A percentile compares a stretch with the other conserved stretches of the same genome.
Evolutionary conservation across 202 grass and related monocot genomes (phyloP).

Genomic region (Eragrostis tef): DNA sequence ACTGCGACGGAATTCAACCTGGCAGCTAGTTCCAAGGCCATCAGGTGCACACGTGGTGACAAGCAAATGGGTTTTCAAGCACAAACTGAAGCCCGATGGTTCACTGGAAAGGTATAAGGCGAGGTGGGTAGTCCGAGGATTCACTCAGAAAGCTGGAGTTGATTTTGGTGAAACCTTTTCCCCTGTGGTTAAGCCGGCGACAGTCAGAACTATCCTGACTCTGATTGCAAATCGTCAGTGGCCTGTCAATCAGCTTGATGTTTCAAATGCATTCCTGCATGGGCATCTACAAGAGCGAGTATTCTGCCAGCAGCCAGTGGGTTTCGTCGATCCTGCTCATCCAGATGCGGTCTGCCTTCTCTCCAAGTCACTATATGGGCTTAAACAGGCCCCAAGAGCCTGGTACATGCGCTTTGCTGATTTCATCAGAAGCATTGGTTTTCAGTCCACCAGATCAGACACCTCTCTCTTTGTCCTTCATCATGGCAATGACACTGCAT

Average conservation of each 20-base stretch:
- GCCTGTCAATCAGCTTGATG: background rate
- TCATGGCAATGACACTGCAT: background rate
- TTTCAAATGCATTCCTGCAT: background rate
- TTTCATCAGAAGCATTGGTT: too few relatives aligned
- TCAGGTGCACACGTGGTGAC: too few relatives aligned
- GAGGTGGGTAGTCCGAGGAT: background rate
- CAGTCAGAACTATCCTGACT: background rate
- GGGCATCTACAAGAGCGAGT: background rate
- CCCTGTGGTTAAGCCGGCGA: background rate
- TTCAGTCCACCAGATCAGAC: background rate
- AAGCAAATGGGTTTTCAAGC: too few relatives aligned
- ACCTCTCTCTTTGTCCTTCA: background rate
- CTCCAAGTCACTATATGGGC: background rate
- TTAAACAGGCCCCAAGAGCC: constrained; percentile 1
- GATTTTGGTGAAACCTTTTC: constrained; percentile 1
- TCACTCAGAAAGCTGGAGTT: background rate
- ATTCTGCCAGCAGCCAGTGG: background rate
- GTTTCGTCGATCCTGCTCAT: background rate
- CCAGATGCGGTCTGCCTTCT: background rate
- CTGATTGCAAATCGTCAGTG: background rate
- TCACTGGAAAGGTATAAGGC: too few relatives aligned
- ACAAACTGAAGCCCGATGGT: too few relatives aligned
- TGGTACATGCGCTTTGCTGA: background rate
- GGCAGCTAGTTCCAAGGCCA: too few relatives aligned
- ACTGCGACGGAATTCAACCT: too few relatives aligned